These are phyloP conservation scores for Mucuna pruriens DNA, from an alignment of 306 rosid genomes.

Conservation along the genomic window DNA sequence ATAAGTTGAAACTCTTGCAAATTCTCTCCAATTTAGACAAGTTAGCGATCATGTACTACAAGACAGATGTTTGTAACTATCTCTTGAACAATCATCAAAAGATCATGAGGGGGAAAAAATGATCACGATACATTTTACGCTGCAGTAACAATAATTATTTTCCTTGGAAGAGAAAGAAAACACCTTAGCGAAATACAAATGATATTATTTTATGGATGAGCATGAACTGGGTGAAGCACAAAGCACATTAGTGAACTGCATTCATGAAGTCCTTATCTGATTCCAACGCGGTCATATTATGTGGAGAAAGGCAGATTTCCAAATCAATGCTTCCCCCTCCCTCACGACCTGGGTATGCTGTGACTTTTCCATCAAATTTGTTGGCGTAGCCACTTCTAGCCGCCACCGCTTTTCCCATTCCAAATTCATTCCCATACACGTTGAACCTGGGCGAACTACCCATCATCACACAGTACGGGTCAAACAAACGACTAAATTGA, in stretches of 20 bases:
- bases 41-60: background rate
- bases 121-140: background rate
- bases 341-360: background rate
- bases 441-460: conserved; percentile 42
- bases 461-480: conserved; percentile 43
- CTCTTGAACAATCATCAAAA: background rate
- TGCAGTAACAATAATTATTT: background rate
- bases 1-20: background rate
- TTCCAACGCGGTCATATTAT: background rate
- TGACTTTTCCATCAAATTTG: background rate
- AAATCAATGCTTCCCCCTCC: conserved; percentile 2
- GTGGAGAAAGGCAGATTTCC: background rate
- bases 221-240: too few species aligned
- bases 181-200: too few species aligned
- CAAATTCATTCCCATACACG: background rate
- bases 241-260: background rate
- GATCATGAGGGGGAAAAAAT: background rate
- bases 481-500: background rate
- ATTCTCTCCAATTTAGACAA: background rate
- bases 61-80: background rate
- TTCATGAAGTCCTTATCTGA: background rate
- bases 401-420: background rate
- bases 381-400: background rate
- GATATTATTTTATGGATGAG: too few species aligned
- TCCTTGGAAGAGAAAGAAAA: too few species aligned